Percentiles rank a stretch among this genome's conserved stretches.
These are phyloP conservation scores for Ormosia emarginata DNA, from an alignment of 306 rosid species.

Conservation along the genomic window DNA sequence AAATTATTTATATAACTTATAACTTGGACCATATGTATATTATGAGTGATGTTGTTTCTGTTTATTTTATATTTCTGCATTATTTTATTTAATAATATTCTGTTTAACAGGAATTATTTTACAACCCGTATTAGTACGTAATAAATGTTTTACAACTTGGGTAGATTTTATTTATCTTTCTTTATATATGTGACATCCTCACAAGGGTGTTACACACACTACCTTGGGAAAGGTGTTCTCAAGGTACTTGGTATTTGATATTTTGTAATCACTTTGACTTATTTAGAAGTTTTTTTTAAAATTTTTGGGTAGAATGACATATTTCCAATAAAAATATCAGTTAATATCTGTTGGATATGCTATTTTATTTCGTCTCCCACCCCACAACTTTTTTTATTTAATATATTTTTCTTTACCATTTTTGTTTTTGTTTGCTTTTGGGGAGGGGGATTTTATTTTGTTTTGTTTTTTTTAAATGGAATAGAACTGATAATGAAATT, in stretches of 20 bases:
- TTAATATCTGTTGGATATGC: not conserved
- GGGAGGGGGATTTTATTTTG: not conserved
- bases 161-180: too few relatives aligned
- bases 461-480: not conserved
- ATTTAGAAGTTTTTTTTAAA: not conserved
- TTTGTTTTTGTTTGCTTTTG: not conserved
- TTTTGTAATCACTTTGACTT: not conserved
- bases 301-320: not conserved
- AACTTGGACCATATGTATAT: too few relatives aligned
- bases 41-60: too few relatives aligned
- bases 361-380: not conserved
- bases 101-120: too few relatives aligned
- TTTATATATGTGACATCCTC: too few relatives aligned
- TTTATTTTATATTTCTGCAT: too few relatives aligned
- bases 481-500: conserved; percentile 1
- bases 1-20: too few relatives aligned
- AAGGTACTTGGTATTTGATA: conserved; percentile 48
- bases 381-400: not conserved
- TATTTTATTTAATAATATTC: too few relatives aligned
- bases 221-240: conserved; percentile 93
- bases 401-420: not conserved
- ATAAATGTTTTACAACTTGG: too few relatives aligned
- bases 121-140: too few relatives aligned
- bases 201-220: too few relatives aligned
- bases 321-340: not conserved